phyloP scores from a whole-genome alignment of 495 filamentous ascomycete species.

The Xeromyces bisporus region DNA sequence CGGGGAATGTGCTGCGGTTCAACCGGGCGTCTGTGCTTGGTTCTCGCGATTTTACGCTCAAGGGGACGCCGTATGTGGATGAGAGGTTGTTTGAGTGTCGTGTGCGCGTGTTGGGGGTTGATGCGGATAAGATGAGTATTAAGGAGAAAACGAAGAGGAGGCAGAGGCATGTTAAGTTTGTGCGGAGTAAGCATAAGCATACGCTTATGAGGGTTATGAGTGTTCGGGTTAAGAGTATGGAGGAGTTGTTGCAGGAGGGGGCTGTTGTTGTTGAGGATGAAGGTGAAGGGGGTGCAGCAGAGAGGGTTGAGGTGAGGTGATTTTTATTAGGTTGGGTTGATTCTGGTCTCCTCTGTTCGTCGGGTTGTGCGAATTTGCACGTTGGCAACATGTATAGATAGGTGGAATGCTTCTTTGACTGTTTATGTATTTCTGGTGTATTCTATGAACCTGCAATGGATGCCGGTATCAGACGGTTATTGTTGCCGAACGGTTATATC shows the following conservation, averaged over 20 bases:
- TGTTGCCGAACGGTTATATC: too few species aligned
- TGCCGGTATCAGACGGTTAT: too few species aligned
- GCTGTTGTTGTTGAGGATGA: slow-evolving; percentile 23
- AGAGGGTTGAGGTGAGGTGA: too few species aligned
- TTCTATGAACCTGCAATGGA: too few species aligned
- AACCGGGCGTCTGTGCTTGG: slow-evolving; percentile 67
- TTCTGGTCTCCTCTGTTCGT: too few species aligned
- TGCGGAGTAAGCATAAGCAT: slow-evolving; percentile 72
- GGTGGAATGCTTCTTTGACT: too few species aligned
- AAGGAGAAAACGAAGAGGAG: slow-evolving; percentile 91
- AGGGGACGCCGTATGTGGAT: slow-evolving; percentile 62
- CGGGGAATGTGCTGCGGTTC: slow-evolving; percentile 72
- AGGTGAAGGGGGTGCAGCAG: slow-evolving; percentile 9
- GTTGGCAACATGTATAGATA: too few species aligned
- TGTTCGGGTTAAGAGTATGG: slow-evolving; percentile 48
- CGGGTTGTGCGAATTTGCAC: too few species aligned
- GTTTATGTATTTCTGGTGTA: too few species aligned
- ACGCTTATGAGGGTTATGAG: slow-evolving; percentile 77
- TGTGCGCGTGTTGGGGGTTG: slow-evolving; percentile 69
- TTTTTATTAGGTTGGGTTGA: too few species aligned
- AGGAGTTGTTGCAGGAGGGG: slow-evolving; percentile 34
- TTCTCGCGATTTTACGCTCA: slow-evolving; percentile 77
- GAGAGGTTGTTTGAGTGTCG: slow-evolving; percentile 69
- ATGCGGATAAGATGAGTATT: slow-evolving; percentile 70
- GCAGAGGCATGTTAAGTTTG: slow-evolving; percentile 51